Percentiles rank a stretch among this genome's conserved stretches.
Conservation (phyloP, 163 green algal species). For the Chloromonas sp. region DNA sequence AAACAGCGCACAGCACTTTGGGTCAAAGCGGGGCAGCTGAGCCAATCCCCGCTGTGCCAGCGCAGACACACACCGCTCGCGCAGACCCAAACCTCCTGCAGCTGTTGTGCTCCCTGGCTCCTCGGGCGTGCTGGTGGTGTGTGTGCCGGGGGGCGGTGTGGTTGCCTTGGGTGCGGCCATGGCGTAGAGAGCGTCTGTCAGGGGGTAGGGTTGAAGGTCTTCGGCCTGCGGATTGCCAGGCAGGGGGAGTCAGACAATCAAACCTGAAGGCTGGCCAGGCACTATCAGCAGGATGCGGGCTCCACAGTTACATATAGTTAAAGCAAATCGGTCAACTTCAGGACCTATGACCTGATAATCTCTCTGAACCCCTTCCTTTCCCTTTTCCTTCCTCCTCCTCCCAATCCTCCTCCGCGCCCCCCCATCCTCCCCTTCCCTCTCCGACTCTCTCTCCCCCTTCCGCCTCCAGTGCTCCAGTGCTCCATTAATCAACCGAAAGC, state of each 20-base stretch:
- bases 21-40: background rate
- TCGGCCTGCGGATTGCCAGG: background rate
- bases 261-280: background rate
- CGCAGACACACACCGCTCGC: background rate
- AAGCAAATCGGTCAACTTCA: background rate
- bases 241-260: background rate
- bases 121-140: background rate
- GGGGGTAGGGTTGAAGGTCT: background rate
- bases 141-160: background rate
- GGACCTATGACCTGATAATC: background rate
- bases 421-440: no score
- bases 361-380: no score
- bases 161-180: background rate
- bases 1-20: background rate
- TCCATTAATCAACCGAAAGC: no score
- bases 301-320: background rate
- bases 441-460: no score
- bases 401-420: no score
- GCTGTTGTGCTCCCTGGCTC: background rate
- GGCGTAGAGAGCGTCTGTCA: background rate
- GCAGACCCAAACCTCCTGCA: background rate
- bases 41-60: background rate
- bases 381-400: no score
- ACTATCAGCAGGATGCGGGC: background rate
- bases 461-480: no score